Evolutionary conservation across 257 asterid species (phyloP).

Genomic region (Nicotiana paniculata): DNA sequence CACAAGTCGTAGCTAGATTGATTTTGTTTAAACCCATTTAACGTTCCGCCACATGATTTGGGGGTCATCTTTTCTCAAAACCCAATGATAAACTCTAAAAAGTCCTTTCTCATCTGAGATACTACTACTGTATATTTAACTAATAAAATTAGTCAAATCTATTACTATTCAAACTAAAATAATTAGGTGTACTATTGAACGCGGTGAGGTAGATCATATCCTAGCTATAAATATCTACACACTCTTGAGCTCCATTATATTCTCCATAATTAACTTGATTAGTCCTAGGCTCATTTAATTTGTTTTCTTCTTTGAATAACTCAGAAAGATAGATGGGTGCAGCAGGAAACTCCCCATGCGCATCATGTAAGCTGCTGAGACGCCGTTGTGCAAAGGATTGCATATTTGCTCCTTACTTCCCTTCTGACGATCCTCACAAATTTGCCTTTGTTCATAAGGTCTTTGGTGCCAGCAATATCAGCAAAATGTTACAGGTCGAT

Average conservation of each 20-base stretch:
- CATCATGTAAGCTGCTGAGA: constrained; percentile 61
- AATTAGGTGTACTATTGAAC: background rate
- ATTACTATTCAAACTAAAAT: background rate
- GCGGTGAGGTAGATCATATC: background rate
- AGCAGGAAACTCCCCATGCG: constrained; percentile 41
- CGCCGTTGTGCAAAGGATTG: constrained; percentile 66
- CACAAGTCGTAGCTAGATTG: background rate
- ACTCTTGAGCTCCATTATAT: background rate
- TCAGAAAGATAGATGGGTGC: background rate
- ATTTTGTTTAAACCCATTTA: background rate
- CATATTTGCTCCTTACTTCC: constrained; percentile 56
- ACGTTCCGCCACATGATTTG: background rate
- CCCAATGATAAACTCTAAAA: background rate
- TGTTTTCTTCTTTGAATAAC: background rate
- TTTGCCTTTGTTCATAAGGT: constrained; percentile 69
- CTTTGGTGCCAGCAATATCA: constrained; percentile 63
- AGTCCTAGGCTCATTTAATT: no score
- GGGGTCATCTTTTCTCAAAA: background rate
- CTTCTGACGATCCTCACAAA: constrained; percentile 54
- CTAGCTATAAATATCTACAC: background rate
- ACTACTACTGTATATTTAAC: background rate
- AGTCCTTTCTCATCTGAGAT: background rate
- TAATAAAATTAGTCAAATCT: background rate
- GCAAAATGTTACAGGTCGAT: constrained; percentile 59
- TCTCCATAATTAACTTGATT: background rate